Evolutionary conservation across 2,329 filamentous ascomycete species (phyloP).

Genomic region (Geosmithia flava): DNA sequence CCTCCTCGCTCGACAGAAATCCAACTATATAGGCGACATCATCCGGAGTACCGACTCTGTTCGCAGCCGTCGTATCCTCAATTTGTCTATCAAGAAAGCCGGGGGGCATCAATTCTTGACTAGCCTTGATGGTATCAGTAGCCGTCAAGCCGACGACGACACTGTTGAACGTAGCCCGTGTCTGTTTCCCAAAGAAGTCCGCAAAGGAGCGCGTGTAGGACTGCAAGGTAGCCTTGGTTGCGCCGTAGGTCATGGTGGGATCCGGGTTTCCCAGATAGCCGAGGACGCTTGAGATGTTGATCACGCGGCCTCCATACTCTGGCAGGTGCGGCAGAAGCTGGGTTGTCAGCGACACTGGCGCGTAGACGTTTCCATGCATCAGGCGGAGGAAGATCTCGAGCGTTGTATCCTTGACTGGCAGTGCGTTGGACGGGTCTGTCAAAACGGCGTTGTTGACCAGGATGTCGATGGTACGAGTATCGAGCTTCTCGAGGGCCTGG

Average conservation of each 20-base stretch:
- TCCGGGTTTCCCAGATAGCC: neutral
- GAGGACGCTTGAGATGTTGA: constrained; percentile 1
- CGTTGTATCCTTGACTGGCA: neutral
- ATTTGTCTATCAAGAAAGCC: neutral
- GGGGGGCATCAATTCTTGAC: neutral
- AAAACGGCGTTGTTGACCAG: neutral
- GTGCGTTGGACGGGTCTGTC: neutral
- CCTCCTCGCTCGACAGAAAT: constrained; percentile 1
- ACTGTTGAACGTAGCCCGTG: neutral
- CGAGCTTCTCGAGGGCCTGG: neutral
- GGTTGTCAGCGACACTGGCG: neutral
- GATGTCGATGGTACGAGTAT: neutral
- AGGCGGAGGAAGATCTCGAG: neutral
- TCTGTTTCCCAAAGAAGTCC: neutral
- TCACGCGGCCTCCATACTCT: neutral
- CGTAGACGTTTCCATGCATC: neutral
- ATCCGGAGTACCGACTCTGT: neutral
- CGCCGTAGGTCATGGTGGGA: neutral
- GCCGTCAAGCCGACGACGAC: constrained; percentile 1
- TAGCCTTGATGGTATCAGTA: neutral
- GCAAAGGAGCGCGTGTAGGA: neutral
- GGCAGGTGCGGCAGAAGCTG: neutral
- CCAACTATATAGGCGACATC: constrained; percentile 1
- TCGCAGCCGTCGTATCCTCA: neutral
- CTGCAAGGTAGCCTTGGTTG: neutral